Conservation (phyloP, 352 stramenopile species). For the Pythium plurisporium region DNA sequence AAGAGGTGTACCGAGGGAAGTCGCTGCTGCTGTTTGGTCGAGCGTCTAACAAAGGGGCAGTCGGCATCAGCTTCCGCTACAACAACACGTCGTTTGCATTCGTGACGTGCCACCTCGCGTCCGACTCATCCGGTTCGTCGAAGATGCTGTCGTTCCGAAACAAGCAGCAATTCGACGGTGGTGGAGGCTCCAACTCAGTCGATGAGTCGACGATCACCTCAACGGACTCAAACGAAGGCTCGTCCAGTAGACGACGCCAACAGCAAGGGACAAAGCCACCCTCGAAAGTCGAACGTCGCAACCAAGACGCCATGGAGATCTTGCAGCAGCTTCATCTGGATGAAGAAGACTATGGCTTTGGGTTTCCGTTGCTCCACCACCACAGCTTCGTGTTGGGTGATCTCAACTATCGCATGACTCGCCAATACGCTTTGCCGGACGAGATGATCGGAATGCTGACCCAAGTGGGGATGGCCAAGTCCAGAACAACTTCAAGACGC, state of each 20-base stretch:
- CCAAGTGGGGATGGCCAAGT: slow-evolving; percentile 11
- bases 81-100: slow-evolving; percentile 62
- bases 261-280: slow-evolving; percentile 21
- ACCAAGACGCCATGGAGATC: slow-evolving; percentile 80
- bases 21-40: slow-evolving; percentile 73
- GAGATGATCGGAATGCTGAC: slow-evolving; percentile 49
- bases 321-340: slow-evolving; percentile 78
- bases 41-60: slow-evolving; percentile 66
- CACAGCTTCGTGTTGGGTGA: slow-evolving; percentile 89
- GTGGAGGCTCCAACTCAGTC: not conserved
- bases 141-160: slow-evolving; percentile 35
- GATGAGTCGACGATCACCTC: not conserved
- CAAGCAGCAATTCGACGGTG: not conserved
- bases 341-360: slow-evolving; percentile 82
- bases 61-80: slow-evolving; percentile 57
- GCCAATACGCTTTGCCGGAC: slow-evolving; percentile 34
- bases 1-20: slow-evolving; percentile 76
- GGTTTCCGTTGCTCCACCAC: slow-evolving; percentile 74
- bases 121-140: slow-evolving; percentile 50
- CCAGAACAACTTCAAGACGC: not conserved
- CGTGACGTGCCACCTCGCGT: slow-evolving; percentile 81
- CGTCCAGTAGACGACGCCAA: not conserved
- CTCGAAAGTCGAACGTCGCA: slow-evolving; percentile 74
- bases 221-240: not conserved
- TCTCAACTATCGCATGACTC: slow-evolving; percentile 85